Percentiles rank a stretch among this genome's conserved stretches.
These are phyloP conservation scores for Bretschneidera sinensis DNA, from an alignment of 345 rosid genomes.

Conservation along the genomic window DNA sequence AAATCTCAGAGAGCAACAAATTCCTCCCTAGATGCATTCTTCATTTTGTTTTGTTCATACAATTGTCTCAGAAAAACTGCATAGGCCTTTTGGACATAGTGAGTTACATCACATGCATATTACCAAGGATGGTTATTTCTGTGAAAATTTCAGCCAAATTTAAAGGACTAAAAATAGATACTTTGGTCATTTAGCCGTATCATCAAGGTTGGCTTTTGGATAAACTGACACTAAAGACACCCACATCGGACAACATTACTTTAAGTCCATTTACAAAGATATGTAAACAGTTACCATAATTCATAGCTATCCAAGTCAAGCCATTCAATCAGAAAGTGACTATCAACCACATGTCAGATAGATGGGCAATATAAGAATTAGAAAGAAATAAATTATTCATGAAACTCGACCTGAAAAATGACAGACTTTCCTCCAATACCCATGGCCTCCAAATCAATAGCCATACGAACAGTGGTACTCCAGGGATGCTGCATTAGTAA, in stretches of 20 bases:
- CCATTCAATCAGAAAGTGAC: neutral
- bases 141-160: neutral
- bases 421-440: conserved; percentile 86
- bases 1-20: neutral
- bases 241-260: neutral
- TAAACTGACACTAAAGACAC: neutral
- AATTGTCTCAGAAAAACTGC: neutral
- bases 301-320: no score
- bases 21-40: neutral
- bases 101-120: neutral
- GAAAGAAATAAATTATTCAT: conserved; percentile 1
- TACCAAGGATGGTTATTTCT: neutral
- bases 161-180: neutral
- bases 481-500: conserved; percentile 75
- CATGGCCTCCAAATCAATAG: conserved; percentile 96
- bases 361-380: neutral
- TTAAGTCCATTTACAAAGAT: neutral
- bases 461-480: conserved; percentile 68
- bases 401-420: conserved; percentile 71
- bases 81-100: neutral
- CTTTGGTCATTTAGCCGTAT: neutral
- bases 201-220: neutral
- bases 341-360: neutral
- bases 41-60: neutral
- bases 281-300: no score